These are phyloP conservation scores for Jatropha podagrica DNA, from an alignment of 441 rosid genomes.

Conservation along the genomic window DNA sequence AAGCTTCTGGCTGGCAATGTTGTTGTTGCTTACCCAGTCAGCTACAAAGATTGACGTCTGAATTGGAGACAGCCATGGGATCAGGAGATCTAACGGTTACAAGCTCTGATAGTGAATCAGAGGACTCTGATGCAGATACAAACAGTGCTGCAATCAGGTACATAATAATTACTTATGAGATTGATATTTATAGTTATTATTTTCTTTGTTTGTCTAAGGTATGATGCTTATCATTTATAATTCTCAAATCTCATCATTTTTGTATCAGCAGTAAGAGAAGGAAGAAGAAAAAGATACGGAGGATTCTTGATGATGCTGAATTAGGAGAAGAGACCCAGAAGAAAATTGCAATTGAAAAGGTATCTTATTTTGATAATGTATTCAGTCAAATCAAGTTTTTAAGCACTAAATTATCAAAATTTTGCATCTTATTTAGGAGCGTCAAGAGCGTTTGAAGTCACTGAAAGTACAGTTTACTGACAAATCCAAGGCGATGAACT, in stretches of 20 bases:
- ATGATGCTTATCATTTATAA: constrained; percentile 25
- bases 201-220: background rate
- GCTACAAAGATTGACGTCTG: constrained; percentile 59
- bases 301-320: constrained; percentile 99
- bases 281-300: constrained; percentile 81
- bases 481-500: constrained; percentile 52
- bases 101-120: constrained; percentile 85
- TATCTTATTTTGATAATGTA: constrained; percentile 29
- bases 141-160: constrained; percentile 56
- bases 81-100: constrained; percentile 41
- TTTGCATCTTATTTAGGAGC: constrained; percentile 64
- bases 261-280: constrained; percentile 61
- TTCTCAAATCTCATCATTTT: constrained; percentile 29
- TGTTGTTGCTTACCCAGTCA: constrained; percentile 83
- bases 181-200: background rate
- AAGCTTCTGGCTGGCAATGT: constrained; percentile 82
- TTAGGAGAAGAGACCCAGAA: constrained; percentile 97
- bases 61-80: constrained; percentile 75
- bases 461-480: constrained; percentile 73
- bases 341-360: constrained; percentile 99
- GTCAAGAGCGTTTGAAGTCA: constrained; percentile 95
- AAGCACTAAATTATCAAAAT: constrained; percentile 26
- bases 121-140: constrained; percentile 61
- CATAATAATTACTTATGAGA: constrained; percentile 7
- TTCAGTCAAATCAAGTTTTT: constrained; percentile 16